A percentile compares a stretch with the other conserved stretches of the same genome.
These are phyloP conservation scores for Linaria vulgaris DNA, from an alignment of 257 asterid species.

Conservation along the genomic window DNA sequence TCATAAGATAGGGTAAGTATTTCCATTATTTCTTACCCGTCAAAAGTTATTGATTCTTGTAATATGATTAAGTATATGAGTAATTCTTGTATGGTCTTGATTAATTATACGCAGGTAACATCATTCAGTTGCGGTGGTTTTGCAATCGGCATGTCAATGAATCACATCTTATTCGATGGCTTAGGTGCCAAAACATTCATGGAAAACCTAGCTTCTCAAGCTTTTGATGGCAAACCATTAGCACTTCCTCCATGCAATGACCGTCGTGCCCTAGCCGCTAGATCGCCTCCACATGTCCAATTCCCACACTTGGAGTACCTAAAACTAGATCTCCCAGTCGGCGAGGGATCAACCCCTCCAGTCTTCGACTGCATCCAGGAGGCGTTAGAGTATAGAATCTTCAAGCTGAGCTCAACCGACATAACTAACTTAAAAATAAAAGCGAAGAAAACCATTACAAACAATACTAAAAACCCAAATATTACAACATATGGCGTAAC, in stretches of 20 bases:
- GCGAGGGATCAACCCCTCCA: conserved; percentile 27
- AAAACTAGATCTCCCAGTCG: conserved; percentile 49
- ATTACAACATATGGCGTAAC: conserved; percentile 40
- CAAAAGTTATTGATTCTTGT: no score
- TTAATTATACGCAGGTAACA: conserved; percentile 48
- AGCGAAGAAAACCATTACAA: conserved; percentile 24
- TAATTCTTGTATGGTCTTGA: no score
- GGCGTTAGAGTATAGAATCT: conserved; percentile 33
- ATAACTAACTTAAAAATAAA: conserved; percentile 31
- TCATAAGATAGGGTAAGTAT: no score
- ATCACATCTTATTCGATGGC: conserved; percentile 74
- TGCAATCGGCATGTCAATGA: conserved; percentile 63
- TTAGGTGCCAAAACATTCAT: conserved; percentile 60
- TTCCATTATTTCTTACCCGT: no score
- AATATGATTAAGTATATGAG: no score
- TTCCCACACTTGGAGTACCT: conserved; percentile 84
- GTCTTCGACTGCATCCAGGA: conserved; percentile 35
- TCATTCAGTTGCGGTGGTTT: conserved; percentile 89
- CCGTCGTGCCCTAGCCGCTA: conserved; percentile 69
- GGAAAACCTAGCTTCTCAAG: conserved; percentile 80
- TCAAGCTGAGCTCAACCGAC: conserved; percentile 33
- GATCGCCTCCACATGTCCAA: conserved; percentile 75
- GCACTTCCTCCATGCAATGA: conserved; percentile 54
- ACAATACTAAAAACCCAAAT: background rate
- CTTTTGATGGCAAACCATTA: conserved; percentile 59